phyloP scores from a whole-genome alignment of 129 eudicot genomes.

The Erigeron canadensis region DNA sequence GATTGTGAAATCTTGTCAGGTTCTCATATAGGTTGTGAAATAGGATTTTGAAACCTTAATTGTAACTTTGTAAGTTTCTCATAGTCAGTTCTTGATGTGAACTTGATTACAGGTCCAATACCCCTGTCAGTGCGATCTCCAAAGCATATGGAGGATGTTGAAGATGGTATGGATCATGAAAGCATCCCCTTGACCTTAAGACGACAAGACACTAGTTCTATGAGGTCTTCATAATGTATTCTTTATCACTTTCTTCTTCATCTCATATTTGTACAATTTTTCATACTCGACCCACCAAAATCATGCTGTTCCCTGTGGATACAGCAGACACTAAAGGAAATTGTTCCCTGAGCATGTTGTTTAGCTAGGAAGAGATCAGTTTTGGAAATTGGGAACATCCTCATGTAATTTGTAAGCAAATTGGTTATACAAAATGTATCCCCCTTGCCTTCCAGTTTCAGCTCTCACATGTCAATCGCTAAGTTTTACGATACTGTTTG shows the following conservation, averaged over 20 bases:
- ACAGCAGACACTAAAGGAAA: conserved; percentile 25
- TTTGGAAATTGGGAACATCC: conserved; percentile 29
- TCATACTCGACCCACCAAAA: conserved; percentile 17
- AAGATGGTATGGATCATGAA: conserved; percentile 65
- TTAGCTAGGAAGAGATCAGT: conserved; percentile 25
- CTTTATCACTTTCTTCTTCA: conserved; percentile 9
- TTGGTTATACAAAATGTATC: conserved; percentile 14
- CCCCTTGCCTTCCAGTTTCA: background rate
- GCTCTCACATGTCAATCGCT: background rate
- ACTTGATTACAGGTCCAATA: conserved; percentile 44
- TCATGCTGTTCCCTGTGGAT: conserved; percentile 10
- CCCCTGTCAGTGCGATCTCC: conserved; percentile 40
- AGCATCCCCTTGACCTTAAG: conserved; percentile 80
- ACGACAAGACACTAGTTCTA: conserved; percentile 54
- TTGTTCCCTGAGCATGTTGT: conserved; percentile 10
- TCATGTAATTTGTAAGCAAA: conserved; percentile 27
- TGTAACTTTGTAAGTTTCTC: background rate
- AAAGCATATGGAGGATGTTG: conserved; percentile 64
- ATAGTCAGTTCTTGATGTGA: conserved; percentile 17
- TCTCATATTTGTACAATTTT: conserved; percentile 25
- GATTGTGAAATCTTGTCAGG: conserved; percentile 9
- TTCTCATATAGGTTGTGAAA: background rate
- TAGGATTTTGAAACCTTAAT: conserved; percentile 6
- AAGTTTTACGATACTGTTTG: background rate
- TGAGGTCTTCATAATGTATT: conserved; percentile 45